A percentile compares a stretch with the other conserved stretches of the same genome.
phyloP scores from a whole-genome alignment of 768 basidiomycete species.

The Mycena pura region DNA sequence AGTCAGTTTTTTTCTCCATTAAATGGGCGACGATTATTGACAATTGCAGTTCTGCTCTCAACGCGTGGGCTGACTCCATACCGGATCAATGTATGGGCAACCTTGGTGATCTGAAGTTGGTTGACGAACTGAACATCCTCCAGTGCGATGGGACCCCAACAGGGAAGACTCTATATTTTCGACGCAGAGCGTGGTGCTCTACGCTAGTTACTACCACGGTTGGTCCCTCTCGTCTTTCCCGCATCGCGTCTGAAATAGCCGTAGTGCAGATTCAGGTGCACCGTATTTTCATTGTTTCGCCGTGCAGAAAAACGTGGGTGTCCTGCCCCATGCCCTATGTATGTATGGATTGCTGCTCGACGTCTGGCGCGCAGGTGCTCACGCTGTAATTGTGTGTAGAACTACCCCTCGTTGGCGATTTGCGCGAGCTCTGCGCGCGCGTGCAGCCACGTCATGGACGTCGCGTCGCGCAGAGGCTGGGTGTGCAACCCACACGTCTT shows the following conservation, averaged over 20 bases:
- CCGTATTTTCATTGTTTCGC: constrained; percentile 68
- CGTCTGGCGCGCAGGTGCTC: not conserved
- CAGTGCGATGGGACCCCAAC: constrained; percentile 40
- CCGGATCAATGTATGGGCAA: constrained; percentile 60
- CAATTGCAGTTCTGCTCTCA: constrained; percentile 51
- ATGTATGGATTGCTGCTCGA: not conserved
- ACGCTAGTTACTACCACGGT: constrained; percentile 31
- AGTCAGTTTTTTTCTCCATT: constrained; percentile 33
- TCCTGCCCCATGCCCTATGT: too few species aligned
- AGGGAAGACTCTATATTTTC: constrained; percentile 26
- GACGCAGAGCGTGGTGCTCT: constrained; percentile 32
- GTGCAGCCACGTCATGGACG: constrained; percentile 65
- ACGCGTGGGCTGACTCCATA: constrained; percentile 69
- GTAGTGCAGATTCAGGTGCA: constrained; percentile 65
- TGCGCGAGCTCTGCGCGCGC: constrained; percentile 77
- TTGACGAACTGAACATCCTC: constrained; percentile 27
- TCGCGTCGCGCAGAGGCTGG: constrained; percentile 20
- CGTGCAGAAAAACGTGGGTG: too few species aligned
- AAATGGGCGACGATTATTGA: not conserved
- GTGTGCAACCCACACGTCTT: constrained; percentile 19
- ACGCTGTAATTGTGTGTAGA: constrained; percentile 20
- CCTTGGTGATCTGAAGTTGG: not conserved
- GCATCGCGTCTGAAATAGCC: not conserved
- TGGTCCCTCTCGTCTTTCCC: not conserved
- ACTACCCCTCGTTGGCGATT: constrained; percentile 67